Base-by-base conservation (phyloP, 2,329 filamentous ascomycete genomes). In the Onygenales sp. region DNA sequence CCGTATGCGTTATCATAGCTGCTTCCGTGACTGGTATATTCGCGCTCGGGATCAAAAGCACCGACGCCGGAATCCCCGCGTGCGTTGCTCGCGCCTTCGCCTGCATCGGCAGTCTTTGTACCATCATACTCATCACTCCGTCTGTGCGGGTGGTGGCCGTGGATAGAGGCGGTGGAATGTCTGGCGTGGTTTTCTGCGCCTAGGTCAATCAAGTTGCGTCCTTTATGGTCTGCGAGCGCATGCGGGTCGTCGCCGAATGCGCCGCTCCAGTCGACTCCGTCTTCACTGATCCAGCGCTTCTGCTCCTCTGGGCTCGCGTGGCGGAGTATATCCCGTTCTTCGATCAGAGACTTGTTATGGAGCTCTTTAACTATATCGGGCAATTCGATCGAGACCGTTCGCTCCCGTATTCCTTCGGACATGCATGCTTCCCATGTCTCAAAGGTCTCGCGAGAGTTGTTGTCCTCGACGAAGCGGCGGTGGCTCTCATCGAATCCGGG, bases 381-480 rank as follows among this genome's bases (percentile, higher is more conserved):
- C 0, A 95, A 75, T 62, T 94, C 86, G 27, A 83, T 79, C 8
- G 79, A 74, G 0, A 96, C 88, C 32, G 82, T 79, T 52, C 84
- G 80, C 11, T 77, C 71, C 2, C 93, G 83, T 0, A 95, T 88
- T 10, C 92, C 92, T 68, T 97, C 91, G 0, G 89, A 83, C 42
- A 86, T 82, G 67, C 92, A 96, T 0, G 90, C 88, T 68, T 96
- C 90, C 89, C 91, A 97, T 0, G 86, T 87, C 72, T 97, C 92
- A 58, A 88, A 95, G 0, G 91, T 96, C 74, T 97, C 93, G 34
- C 92, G 85, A 1, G 86, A 85, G 65, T 95, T 84, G 63, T 95
- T 95, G 68, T 94, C 88, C 47, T 83, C 81, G 21, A 95, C 84
- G 61, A 95, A 96, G 1, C 77, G 78, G 59, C 88, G 80, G 65